Conservation (phyloP, 805 yeast genomes). For the Myxozyma nipponensis region DNA sequence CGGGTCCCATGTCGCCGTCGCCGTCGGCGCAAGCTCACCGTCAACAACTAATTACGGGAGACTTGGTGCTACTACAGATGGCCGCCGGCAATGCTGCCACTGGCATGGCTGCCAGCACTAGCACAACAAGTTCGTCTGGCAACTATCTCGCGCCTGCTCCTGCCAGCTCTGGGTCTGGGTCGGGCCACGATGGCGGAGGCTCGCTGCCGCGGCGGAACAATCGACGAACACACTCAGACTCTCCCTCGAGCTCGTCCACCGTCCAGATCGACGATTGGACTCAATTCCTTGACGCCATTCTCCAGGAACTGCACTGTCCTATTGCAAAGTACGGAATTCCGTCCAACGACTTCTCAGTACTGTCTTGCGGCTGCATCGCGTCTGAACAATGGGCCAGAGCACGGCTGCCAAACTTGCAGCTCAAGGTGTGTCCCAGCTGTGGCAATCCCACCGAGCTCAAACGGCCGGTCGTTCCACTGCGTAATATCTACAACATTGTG, state of each 20-base stretch:
- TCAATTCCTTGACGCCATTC: slow-evolving; percentile 21
- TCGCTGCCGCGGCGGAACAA: neutral
- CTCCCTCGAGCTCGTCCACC: neutral
- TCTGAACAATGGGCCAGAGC: slow-evolving; percentile 28
- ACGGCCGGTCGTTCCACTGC: slow-evolving; percentile 22
- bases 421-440: slow-evolving; percentile 26
- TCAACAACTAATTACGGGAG: too few species aligned
- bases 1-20: too few species aligned
- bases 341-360: slow-evolving; percentile 22
- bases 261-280: slow-evolving; percentile 20
- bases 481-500: slow-evolving; percentile 23
- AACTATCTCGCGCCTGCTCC: too few species aligned
- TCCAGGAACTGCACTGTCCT: slow-evolving; percentile 24
- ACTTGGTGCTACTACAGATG: too few species aligned
- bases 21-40: too few species aligned
- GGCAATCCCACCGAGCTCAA: slow-evolving; percentile 26
- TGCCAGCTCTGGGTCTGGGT: neutral
- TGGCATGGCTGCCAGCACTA: too few species aligned
- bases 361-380: slow-evolving; percentile 28
- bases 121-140: too few species aligned
- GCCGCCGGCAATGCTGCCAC: too few species aligned
- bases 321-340: slow-evolving; percentile 27
- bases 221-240: too few species aligned
- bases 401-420: slow-evolving; percentile 21
- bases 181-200: neutral